Conservation (phyloP, 768 basidiomycete genomes). For the Rhodotorula paludigena region DNA sequence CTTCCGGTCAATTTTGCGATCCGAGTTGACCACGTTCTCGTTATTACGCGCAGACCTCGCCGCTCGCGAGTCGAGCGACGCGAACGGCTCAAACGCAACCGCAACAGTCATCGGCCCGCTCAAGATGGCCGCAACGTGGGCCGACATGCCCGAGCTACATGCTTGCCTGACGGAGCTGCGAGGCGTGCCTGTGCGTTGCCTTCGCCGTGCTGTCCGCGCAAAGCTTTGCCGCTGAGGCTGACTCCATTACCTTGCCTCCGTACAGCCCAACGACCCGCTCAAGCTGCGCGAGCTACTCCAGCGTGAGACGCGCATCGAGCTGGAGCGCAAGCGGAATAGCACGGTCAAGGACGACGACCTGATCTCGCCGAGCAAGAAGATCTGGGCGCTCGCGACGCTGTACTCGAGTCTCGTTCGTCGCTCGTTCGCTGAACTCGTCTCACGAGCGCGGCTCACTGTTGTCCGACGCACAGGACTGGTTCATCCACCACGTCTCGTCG, state of each 20-base stretch:
- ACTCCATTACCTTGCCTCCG: too few species aligned
- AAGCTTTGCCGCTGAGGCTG: background rate
- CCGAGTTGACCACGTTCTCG: background rate
- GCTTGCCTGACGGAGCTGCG: slow-evolving; percentile 62
- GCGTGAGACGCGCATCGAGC: slow-evolving; percentile 75
- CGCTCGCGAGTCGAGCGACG: slow-evolving; percentile 46
- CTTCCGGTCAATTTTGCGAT: background rate
- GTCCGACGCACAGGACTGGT: slow-evolving; percentile 64
- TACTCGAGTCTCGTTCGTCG: slow-evolving; percentile 67
- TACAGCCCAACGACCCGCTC: slow-evolving; percentile 1
- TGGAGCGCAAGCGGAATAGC: slow-evolving; percentile 59
- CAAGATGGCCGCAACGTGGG: slow-evolving; percentile 64
- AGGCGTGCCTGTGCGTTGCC: slow-evolving; percentile 52
- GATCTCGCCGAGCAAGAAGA: slow-evolving; percentile 64
- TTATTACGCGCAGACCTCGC: slow-evolving; percentile 50
- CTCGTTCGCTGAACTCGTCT: background rate
- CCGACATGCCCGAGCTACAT: slow-evolving; percentile 73
- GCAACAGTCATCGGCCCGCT: slow-evolving; percentile 46
- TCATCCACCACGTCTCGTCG: slow-evolving; percentile 63
- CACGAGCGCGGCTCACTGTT: background rate
- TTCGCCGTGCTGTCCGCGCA: too few species aligned
- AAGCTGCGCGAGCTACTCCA: slow-evolving; percentile 54
- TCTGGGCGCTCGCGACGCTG: slow-evolving; percentile 69
- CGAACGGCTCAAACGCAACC: background rate
- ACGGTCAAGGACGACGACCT: slow-evolving; percentile 61